Evolutionary conservation across 768 basidiomycete genomes (phyloP).

Genomic region (Trametes sanguinea): DNA sequence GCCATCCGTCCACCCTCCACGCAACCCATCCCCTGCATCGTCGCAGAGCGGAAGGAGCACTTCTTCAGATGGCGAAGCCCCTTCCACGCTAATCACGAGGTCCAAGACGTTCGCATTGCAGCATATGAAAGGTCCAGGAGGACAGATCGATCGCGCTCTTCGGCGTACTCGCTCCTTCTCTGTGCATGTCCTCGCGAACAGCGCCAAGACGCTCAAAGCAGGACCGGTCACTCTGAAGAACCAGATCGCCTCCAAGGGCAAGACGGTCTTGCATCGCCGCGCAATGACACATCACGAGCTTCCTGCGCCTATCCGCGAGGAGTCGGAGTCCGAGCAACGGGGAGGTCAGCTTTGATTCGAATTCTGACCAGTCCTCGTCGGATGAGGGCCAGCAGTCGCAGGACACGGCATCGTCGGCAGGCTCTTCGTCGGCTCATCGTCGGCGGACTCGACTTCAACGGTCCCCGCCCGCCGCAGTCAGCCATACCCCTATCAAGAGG

Average conservation of each 20-base stretch:
- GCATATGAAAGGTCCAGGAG: not conserved
- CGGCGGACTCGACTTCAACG: not conserved
- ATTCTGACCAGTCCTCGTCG: not conserved
- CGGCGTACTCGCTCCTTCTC: constrained; percentile 2
- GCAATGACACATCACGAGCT: not conserved
- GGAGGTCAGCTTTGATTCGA: not conserved
- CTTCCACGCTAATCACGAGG: not conserved
- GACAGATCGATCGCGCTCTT: not conserved
- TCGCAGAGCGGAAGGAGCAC: not conserved
- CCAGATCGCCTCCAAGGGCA: constrained; percentile 3
- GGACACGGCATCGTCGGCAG: not conserved
- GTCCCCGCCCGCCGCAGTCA: constrained; percentile 7
- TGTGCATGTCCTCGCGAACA: constrained; percentile 2
- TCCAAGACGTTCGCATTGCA: not conserved
- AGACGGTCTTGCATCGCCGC: not conserved
- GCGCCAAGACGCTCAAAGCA: not conserved
- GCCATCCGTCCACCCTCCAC: not conserved
- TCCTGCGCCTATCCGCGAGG: not conserved
- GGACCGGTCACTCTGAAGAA: not conserved
- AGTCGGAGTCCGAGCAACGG: not conserved
- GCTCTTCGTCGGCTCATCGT: not conserved
- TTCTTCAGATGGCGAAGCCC: not conserved
- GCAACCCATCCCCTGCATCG: not conserved
- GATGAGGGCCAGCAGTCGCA: not conserved
- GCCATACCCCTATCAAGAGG: not conserved